Conservation (phyloP, 306 rosid species). For the Rosa multiflora region DNA sequence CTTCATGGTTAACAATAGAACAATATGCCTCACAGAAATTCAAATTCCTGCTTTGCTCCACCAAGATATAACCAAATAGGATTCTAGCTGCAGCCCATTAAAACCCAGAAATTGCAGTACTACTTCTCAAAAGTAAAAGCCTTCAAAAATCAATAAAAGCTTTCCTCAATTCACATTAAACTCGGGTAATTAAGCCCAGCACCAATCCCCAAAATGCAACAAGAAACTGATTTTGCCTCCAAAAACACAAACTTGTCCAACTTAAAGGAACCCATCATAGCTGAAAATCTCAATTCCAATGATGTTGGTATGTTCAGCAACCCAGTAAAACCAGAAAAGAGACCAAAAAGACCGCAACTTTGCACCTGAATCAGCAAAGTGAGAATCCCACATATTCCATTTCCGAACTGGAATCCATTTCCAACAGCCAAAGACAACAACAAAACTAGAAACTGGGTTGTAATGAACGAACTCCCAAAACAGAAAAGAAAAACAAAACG, state of each 20-base stretch:
- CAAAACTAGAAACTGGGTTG: slow-evolving; percentile 14
- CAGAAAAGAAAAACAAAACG: slow-evolving; percentile 35
- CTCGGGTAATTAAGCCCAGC: neutral
- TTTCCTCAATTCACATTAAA: slow-evolving; percentile 24
- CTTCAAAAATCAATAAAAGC: slow-evolving; percentile 26
- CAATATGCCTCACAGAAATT: slow-evolving; percentile 32
- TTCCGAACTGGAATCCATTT: slow-evolving; percentile 6
- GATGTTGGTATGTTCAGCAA: neutral
- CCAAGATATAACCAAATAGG: slow-evolving; percentile 35
- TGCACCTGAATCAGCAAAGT: slow-evolving; percentile 21
- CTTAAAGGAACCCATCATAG: slow-evolving; percentile 25
- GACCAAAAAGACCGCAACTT: slow-evolving; percentile 30
- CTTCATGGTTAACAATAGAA: slow-evolving; percentile 58
- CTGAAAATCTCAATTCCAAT: slow-evolving; percentile 17
- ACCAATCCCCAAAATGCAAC: slow-evolving; percentile 35
- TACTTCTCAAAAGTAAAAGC: slow-evolving; percentile 29
- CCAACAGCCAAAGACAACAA: slow-evolving; percentile 8
- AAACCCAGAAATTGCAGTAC: slow-evolving; percentile 29
- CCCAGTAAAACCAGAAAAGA: slow-evolving; percentile 2
- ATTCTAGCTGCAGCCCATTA: slow-evolving; percentile 39
- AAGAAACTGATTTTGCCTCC: slow-evolving; percentile 23
- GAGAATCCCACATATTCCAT: slow-evolving; percentile 19
- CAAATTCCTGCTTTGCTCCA: slow-evolving; percentile 33
- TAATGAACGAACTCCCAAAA: slow-evolving; percentile 31
- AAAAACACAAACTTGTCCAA: slow-evolving; percentile 19